Percentiles rank a stretch among this genome's conserved stretches.
Evolutionary conservation across 768 basidiomycete genomes (phyloP).

Genomic region (Lentinula edodes): DNA sequence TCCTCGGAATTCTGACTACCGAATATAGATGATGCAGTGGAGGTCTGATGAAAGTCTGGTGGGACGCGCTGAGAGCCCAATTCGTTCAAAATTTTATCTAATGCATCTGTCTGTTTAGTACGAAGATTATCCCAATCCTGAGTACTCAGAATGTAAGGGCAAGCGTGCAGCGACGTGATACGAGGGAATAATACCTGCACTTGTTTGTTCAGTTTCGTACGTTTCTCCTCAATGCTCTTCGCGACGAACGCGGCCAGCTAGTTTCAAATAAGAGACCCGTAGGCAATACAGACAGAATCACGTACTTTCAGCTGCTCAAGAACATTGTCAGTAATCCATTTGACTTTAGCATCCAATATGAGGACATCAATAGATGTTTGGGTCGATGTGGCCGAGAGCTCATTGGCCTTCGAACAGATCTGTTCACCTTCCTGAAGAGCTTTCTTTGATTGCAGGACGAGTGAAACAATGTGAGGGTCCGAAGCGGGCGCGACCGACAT

Average conservation of each 20-base stretch:
- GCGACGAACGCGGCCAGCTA: constrained; percentile 72
- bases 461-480: constrained; percentile 64
- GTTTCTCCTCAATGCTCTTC: constrained; percentile 70
- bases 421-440: constrained; percentile 75
- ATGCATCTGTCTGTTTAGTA: constrained; percentile 50
- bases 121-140: constrained; percentile 72
- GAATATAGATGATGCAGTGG: constrained; percentile 71
- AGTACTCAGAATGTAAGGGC: not conserved
- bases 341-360: constrained; percentile 73
- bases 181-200: constrained; percentile 44
- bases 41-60: constrained; percentile 66
- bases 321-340: constrained; percentile 72
- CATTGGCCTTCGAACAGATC: constrained; percentile 64
- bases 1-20: constrained; percentile 65
- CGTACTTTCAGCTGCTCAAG: constrained; percentile 71
- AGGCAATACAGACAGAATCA: not conserved
- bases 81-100: constrained; percentile 69
- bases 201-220: constrained; percentile 50
- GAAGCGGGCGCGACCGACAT: constrained; percentile 16
- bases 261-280: not conserved
- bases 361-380: constrained; percentile 66
- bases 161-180: not conserved
- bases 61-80: constrained; percentile 72
- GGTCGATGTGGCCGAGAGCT: constrained; percentile 59
- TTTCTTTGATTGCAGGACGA: constrained; percentile 78